Evolutionary conservation across 1,139 yeast species (phyloP), one percentile per base, ranked within the genome.

Genomic region (Protomyces pachydermus): DNA sequence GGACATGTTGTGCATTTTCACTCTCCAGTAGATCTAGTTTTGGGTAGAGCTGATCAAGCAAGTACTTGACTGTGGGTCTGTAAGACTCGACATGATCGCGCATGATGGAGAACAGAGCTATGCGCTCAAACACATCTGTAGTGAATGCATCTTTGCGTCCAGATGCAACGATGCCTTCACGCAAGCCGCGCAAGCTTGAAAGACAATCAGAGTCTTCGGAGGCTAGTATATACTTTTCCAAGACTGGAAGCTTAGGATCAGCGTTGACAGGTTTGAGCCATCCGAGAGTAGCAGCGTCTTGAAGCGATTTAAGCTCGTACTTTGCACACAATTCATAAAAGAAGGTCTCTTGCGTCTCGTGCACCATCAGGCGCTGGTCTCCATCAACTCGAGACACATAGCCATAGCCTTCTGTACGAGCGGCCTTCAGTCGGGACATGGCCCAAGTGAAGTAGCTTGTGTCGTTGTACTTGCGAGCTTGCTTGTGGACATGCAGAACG

Each of bases 21-120:
- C 34, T 16, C 16, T 25, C 48, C 14, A 16, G 10, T 10, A 16
- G 48, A 16, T 16, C 9, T 10, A 42, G 23, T 3, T 18, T 48
- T 14, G 65, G 63, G 25, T 67, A 66, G 34, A 70, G 54, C 32
- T 61, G 65, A 42, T 67, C 67, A 32, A 70, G 66, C 18, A 70
- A 65, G 23, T 66, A 60, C 37, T 61, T 56, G 58, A 69, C 51
- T 10, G 69, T 66, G 1, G 71, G 71, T 16, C 69, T 57, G 54
- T 70, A 71, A 1, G 68, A 61, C 50, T 70, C 69, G 54, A 60
- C 56, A 37, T 70, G 70, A n/a, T 69, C 71, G 16, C 61, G 55
- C 46, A 68, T 61, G 12, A 68, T 70, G 8, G 69, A 64, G 32
- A 66, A 66, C 35, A 68, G 65, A 50, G 68, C 68, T 12, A 69